Evolutionary conservation across 331 rosid genomes (phyloP).

Genomic region (Dryas integrifolia): DNA sequence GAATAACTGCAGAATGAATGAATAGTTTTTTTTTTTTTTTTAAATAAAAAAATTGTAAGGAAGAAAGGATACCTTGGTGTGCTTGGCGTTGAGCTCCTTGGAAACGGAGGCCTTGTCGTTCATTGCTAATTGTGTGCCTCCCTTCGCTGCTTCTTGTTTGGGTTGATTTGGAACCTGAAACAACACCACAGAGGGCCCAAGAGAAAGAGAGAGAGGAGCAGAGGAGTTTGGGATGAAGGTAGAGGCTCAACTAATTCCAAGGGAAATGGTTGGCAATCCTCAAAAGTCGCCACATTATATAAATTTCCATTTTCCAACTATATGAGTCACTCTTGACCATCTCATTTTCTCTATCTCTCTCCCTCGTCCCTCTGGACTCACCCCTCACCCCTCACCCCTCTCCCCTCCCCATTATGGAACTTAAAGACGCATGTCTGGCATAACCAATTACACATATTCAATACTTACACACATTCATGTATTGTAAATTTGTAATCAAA

Average conservation of each 20-base stretch:
- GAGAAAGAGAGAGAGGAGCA: not conserved
- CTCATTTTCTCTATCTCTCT: too few species aligned
- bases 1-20: not conserved
- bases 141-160: not conserved
- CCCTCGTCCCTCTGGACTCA: too few species aligned
- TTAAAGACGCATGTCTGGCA: too few species aligned
- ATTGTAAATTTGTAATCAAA: too few species aligned
- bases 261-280: slow-evolving; percentile 19
- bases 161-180: not conserved
- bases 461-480: too few species aligned
- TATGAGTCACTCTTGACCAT: too few species aligned
- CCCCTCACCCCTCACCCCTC: too few species aligned
- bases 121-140: slow-evolving; percentile 36
- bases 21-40: not conserved
- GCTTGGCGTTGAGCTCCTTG: slow-evolving; percentile 81
- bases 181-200: not conserved
- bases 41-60: not conserved
- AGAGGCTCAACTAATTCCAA: slow-evolving; percentile 8
- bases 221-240: not conserved
- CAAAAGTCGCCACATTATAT: not conserved
- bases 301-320: not conserved
- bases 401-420: too few species aligned
- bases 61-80: slow-evolving; percentile 47
- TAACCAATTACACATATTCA: too few species aligned
- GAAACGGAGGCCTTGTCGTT: slow-evolving; percentile 72